These are phyloP conservation scores for Pseudopyrenochaeta lycopersici DNA, from an alignment of 2,329 filamentous ascomycete genomes.

Conservation along the genomic window DNA sequence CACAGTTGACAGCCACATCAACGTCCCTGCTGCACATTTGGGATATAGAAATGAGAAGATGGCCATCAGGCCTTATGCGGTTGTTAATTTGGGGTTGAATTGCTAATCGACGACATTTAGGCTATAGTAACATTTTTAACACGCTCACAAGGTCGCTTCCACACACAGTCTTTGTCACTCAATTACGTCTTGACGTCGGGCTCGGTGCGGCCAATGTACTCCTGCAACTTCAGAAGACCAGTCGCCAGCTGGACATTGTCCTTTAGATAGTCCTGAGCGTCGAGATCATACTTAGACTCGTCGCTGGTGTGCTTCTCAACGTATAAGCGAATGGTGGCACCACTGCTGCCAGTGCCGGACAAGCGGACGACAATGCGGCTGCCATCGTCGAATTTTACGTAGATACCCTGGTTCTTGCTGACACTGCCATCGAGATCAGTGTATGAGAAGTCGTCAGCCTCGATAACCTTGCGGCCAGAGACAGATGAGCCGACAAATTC, in stretches of 20 bases:
- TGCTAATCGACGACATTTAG: background rate
- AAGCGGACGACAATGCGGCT: constrained; percentile 95
- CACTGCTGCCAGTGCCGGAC: constrained; percentile 93
- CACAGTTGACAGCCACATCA: too few species aligned
- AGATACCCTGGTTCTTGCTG: constrained; percentile 94
- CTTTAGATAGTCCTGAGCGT: constrained; percentile 93
- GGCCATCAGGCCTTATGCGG: too few species aligned
- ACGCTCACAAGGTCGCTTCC: background rate
- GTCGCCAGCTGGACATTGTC: constrained; percentile 88
- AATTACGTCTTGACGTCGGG: constrained; percentile 93
- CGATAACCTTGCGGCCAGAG: constrained; percentile 81
- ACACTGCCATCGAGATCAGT: constrained; percentile 98
- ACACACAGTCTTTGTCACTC: background rate
- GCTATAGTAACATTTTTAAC: constrained; percentile 2
- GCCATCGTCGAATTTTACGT: constrained; percentile 91
- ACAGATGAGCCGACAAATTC: constrained; percentile 87
- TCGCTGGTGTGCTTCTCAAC: constrained; percentile 95
- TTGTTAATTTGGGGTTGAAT: background rate
- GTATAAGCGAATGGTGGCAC: constrained; percentile 95
- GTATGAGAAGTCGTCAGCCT: constrained; percentile 97
- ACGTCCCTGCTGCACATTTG: too few species aligned
- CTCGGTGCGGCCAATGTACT: constrained; percentile 90
- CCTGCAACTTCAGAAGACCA: constrained; percentile 88
- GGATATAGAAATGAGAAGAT: background rate
- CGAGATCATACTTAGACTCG: constrained; percentile 76